phyloP scores from a whole-genome alignment of 331 rosid species.

The Acacia pycnantha region DNA sequence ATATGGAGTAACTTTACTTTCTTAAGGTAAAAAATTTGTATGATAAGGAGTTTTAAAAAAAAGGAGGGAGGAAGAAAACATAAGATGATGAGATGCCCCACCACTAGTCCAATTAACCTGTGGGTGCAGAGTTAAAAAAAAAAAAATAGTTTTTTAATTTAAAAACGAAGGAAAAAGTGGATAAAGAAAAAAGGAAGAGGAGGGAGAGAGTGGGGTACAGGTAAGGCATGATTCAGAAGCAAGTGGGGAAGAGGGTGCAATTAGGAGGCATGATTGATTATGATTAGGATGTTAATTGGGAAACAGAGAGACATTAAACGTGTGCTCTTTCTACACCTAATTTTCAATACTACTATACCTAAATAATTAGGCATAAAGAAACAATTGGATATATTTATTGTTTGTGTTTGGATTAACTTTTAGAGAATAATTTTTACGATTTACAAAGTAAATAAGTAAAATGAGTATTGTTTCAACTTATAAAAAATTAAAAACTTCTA shows the following conservation, averaged over 20 bases:
- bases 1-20: not conserved
- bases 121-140: not conserved
- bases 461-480: no score
- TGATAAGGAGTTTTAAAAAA: not conserved
- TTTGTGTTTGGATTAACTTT: no score
- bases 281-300: not conserved
- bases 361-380: not conserved
- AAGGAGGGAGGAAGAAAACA: not conserved
- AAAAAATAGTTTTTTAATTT: no score
- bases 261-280: not conserved
- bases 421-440: no score
- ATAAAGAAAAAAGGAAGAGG: not conserved
- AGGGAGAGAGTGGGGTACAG: not conserved
- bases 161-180: not conserved
- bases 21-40: not conserved
- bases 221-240: not conserved
- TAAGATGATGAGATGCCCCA: not conserved
- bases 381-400: no score
- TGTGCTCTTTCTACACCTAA: not conserved
- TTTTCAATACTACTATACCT: not conserved
- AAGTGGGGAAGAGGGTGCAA: no score
- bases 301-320: not conserved
- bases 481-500: no score
- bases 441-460: no score
- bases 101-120: not conserved